phyloP scores from a whole-genome alignment of 1,284 basidiomycete species.

The Porodaedalea pini region DNA sequence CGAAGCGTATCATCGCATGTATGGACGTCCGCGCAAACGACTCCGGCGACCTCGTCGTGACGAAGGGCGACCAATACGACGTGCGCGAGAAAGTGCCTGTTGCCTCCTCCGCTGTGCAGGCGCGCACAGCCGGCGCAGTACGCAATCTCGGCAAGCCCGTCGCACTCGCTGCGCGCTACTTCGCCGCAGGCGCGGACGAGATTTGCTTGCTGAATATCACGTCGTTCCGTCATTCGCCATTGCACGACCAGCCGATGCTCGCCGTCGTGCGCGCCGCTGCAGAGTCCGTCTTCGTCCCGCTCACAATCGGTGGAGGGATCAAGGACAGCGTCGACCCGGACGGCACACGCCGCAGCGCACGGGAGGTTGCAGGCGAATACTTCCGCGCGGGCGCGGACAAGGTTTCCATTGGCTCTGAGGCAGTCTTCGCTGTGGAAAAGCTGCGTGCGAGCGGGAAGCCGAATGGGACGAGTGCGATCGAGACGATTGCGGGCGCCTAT shows the following conservation, averaged over 20 bases:
- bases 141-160: slow-evolving; percentile 99
- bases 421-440: slow-evolving; percentile 90
- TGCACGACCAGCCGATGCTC: slow-evolving; percentile 98
- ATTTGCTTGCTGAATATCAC: slow-evolving; percentile 99
- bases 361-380: slow-evolving; percentile 94
- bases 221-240: slow-evolving; percentile 94
- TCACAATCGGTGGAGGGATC: slow-evolving; percentile 98
- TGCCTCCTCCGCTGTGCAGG: slow-evolving; percentile 27
- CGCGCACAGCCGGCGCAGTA: slow-evolving; percentile 69
- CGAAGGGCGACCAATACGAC: slow-evolving; percentile 99
- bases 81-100: slow-evolving; percentile 77
- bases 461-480: slow-evolving; percentile 85
- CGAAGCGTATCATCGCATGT: slow-evolving; percentile 95
- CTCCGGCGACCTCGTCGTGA: slow-evolving; percentile 95
- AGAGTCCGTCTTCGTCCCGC: slow-evolving; percentile 91
- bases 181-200: slow-evolving; percentile 90
- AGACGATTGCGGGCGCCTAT: slow-evolving; percentile 88
- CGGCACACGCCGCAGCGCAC: slow-evolving; percentile 80
- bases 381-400: slow-evolving; percentile 99
- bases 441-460: slow-evolving; percentile 55
- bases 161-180: slow-evolving; percentile 86
- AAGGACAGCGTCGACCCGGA: slow-evolving; percentile 96
- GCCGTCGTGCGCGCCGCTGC: slow-evolving; percentile 90
- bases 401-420: slow-evolving; percentile 94
- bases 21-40: slow-evolving; percentile 98